phyloP scores from a whole-genome alignment of 2,329 filamentous ascomycete species.

The Furcasterigmium sp. region DNA sequence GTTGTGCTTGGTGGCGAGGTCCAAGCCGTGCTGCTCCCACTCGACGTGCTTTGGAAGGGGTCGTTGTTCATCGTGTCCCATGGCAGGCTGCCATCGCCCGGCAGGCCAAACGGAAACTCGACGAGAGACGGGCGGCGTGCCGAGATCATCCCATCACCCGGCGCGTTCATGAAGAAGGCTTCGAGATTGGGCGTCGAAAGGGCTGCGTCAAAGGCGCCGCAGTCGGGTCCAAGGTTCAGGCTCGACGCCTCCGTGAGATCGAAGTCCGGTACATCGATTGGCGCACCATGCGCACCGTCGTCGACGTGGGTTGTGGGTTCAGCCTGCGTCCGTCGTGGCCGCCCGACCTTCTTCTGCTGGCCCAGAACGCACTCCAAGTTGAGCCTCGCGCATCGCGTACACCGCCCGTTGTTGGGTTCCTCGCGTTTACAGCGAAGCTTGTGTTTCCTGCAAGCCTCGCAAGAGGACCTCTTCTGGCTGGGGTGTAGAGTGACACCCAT shows the following conservation, averaged over 20 bases:
- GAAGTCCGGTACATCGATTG: no score
- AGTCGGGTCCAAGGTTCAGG: neutral
- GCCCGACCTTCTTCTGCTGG: conserved; percentile 23
- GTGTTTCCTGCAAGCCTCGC: conserved; percentile 24
- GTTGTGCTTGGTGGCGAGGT: neutral
- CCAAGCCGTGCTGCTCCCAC: neutral
- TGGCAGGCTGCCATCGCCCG: neutral
- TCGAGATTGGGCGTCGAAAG: neutral
- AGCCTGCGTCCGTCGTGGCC: conserved; percentile 14
- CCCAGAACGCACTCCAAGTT: conserved; percentile 20
- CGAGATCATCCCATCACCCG: neutral
- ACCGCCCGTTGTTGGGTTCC: conserved; percentile 13
- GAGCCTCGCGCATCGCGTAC: conserved; percentile 22
- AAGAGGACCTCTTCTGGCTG: conserved; percentile 24
- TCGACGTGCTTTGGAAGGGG: neutral
- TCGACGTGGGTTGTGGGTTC: neutral
- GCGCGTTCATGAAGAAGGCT: neutral
- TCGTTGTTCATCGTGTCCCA: neutral
- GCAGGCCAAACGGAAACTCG: neutral
- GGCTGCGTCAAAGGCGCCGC: neutral
- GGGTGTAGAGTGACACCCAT: conserved; percentile 15
- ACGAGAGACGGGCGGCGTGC: neutral
- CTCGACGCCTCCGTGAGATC: neutral
- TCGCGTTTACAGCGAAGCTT: conserved; percentile 25
- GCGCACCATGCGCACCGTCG: neutral